Evolutionary conservation across 164 flowering plant species (phyloP).

Genomic region (Stephania cephalantha): DNA sequence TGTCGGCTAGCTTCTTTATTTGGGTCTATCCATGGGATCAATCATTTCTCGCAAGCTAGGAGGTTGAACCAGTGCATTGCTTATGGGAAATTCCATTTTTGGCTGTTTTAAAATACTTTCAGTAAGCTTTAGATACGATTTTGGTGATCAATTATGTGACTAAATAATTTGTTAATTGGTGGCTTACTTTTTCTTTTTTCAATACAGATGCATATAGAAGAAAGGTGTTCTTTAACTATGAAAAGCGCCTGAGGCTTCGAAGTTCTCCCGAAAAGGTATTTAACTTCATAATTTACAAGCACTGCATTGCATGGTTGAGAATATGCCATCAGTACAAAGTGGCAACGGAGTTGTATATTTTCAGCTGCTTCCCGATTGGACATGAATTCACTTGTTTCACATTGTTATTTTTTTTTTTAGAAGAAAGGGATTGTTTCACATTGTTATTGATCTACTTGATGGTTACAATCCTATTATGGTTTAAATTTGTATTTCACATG

Average conservation of each 20-base stretch:
- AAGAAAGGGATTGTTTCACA: too few relatives aligned
- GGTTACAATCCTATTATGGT: not conserved
- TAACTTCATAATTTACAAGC: not conserved
- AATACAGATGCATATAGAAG: constrained; percentile 74
- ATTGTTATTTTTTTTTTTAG: not conserved
- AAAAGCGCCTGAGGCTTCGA: constrained; percentile 71
- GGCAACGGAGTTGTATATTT: not conserved
- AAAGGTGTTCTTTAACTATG: constrained; percentile 91
- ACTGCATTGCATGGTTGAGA: not conserved
- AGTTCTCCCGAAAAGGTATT: constrained; percentile 96
- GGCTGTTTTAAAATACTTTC: not conserved
- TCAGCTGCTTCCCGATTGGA: not conserved
- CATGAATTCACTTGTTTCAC: not conserved
- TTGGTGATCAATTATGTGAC: not conserved
- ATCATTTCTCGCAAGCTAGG: not conserved
- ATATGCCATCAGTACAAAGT: not conserved
- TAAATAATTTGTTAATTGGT: not conserved
- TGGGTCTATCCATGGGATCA: too few relatives aligned
- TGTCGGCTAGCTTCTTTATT: too few relatives aligned
- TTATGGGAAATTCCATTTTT: not conserved
- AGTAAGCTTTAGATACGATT: not conserved
- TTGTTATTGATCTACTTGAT: not conserved
- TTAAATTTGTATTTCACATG: not conserved
- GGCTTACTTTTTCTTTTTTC: not conserved
- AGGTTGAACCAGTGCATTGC: not conserved